phyloP scores from a whole-genome alignment of 2,329 filamentous ascomycete genomes.

The Aspergillus thermomutatus region DNA sequence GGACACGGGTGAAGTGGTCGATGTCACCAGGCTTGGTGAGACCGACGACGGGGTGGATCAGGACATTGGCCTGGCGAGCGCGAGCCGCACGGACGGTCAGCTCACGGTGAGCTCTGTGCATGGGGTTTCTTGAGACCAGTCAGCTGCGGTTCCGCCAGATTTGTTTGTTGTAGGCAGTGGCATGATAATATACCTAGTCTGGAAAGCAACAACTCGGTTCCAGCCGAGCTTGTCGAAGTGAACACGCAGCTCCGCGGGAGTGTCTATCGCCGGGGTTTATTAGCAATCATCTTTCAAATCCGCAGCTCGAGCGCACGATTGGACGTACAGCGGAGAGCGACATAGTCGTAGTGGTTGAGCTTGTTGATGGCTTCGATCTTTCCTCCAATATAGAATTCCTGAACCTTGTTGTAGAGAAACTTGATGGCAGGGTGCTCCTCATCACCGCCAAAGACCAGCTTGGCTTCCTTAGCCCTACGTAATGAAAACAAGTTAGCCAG shows the following conservation, averaged over 20 bases:
- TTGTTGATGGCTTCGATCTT: constrained; percentile 95
- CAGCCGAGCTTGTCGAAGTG: constrained; percentile 99
- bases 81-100: constrained; percentile 95
- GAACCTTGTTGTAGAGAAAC: constrained; percentile 76
- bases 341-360: constrained; percentile 98
- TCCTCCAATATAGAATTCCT: constrained; percentile 91
- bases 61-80: constrained; percentile 93
- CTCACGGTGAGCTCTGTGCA: constrained; percentile 98
- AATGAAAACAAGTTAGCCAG: constrained; percentile 21
- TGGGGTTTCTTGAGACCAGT: constrained; percentile 68
- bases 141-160: constrained; percentile 1
- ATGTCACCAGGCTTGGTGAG: constrained; percentile 99
- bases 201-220: constrained; percentile 96
- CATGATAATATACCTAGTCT: constrained; percentile 59
- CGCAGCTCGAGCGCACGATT: not conserved
- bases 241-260: constrained; percentile 86
- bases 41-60: constrained; percentile 98
- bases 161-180: not conserved
- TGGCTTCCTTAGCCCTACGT: constrained; percentile 76
- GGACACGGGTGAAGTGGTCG: constrained; percentile 98
- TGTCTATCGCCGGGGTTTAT: constrained; percentile 54
- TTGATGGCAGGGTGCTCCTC: constrained; percentile 88
- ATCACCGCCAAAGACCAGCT: constrained; percentile 90
- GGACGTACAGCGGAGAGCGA: constrained; percentile 80
- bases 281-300: not conserved